Evolutionary conservation across 2,329 filamentous ascomycete species (phyloP).

Genomic region (Phyllachora maydis): DNA sequence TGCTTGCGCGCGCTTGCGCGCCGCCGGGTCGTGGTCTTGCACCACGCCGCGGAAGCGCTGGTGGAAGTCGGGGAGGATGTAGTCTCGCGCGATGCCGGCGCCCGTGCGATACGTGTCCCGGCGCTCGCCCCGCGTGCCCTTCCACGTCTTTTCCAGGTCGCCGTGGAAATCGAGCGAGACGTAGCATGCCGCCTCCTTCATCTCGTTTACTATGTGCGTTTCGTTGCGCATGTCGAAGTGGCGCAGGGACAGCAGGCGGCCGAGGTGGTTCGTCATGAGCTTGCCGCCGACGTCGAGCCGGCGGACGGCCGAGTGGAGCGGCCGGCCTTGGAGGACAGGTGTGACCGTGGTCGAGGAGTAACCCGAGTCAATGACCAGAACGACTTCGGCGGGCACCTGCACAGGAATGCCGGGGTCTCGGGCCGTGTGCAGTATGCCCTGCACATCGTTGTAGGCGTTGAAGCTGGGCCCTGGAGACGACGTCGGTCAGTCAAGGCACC

Average conservation of each 20-base stretch:
- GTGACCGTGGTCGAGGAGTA: conserved; percentile 88
- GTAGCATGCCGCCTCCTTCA: conserved; percentile 81
- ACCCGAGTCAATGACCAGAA: conserved; percentile 79
- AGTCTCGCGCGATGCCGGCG: conserved; percentile 61
- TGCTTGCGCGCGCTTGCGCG: conserved; percentile 29
- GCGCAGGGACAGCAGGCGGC: conserved; percentile 70
- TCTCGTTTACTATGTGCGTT: conserved; percentile 80
- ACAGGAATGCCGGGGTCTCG: conserved; percentile 19
- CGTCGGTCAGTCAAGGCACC: conserved; percentile 2
- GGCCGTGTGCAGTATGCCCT: conserved; percentile 43
- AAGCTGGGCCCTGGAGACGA: conserved; percentile 54
- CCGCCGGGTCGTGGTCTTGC: conserved; percentile 54
- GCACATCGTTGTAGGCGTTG: conserved; percentile 67
- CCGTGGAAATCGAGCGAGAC: conserved; percentile 55
- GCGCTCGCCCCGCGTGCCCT: conserved; percentile 42
- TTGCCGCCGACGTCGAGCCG: conserved; percentile 85
- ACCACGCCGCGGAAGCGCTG: conserved; percentile 41
- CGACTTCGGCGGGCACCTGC: conserved; percentile 47
- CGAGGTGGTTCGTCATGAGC: conserved; percentile 79
- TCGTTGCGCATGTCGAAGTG: conserved; percentile 96
- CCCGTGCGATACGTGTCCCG: conserved; percentile 26
- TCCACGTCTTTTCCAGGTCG: conserved; percentile 74
- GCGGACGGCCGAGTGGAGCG: conserved; percentile 63
- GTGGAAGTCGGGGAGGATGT: conserved; percentile 70
- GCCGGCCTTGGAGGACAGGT: conserved; percentile 61